Conservation (phyloP, 1,284 basidiomycete genomes). For the Cystobasidium slooffiae region DNA sequence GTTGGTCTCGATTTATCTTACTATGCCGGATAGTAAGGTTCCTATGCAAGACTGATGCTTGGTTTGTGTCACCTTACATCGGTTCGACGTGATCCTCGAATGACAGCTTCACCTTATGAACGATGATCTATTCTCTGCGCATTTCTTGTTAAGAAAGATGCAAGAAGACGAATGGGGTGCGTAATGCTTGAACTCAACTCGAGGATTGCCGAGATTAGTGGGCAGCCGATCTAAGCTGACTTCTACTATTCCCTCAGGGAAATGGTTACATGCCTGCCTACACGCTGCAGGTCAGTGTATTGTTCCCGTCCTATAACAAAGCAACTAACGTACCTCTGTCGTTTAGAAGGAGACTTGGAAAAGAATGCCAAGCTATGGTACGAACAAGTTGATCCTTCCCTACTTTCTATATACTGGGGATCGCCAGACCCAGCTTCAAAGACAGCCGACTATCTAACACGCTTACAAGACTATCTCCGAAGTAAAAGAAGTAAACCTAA, state of each 20-base stretch:
- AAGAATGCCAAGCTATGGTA: conserved; percentile 46
- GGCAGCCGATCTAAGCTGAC: neutral
- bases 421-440: neutral
- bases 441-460: conserved; percentile 10
- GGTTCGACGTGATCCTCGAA: neutral
- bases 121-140: conserved; percentile 45
- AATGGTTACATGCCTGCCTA: conserved; percentile 45
- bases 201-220: neutral
- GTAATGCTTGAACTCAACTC: neutral
- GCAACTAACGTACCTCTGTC: neutral
- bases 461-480: conserved; percentile 4
- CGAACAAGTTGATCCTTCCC: conserved; percentile 36
- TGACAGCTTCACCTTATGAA: conserved; percentile 44
- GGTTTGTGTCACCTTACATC: neutral
- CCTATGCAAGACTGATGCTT: neutral
- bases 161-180: conserved; percentile 47
- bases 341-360: conserved; percentile 41
- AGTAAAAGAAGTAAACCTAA: neutral
- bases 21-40: too few relatives aligned
- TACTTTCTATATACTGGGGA: conserved; percentile 37
- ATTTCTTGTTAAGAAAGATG: conserved; percentile 45
- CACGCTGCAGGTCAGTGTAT: conserved; percentile 32
- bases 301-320: neutral
- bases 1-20: conserved; percentile 7
- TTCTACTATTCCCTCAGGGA: conserved; percentile 8